Evolutionary conservation across 495 filamentous ascomycete genomes (phyloP).

Genomic region (Neurospora tetrasperma): DNA sequence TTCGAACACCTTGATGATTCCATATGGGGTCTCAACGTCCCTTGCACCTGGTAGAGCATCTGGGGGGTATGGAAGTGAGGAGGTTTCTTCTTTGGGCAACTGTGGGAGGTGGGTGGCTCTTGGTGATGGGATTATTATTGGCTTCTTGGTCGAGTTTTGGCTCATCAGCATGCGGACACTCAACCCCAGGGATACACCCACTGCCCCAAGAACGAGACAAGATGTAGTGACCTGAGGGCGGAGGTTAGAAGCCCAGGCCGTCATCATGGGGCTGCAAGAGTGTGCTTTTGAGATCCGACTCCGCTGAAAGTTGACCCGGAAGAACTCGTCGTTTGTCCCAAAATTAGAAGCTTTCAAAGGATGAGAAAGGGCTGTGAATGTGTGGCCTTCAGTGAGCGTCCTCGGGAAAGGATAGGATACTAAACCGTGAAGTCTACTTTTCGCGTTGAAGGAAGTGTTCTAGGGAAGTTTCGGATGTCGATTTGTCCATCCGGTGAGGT

Average conservation of each 20-base stretch:
- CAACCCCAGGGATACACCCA: constrained; percentile 13
- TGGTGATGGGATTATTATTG: constrained; percentile 14
- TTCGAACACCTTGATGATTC: constrained; percentile 66
- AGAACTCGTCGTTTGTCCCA: not conserved
- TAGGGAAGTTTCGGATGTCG: not conserved
- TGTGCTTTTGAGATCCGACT: not conserved
- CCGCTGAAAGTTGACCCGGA: not conserved
- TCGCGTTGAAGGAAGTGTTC: not conserved
- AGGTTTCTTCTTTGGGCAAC: constrained; percentile 10
- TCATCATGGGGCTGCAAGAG: constrained; percentile 2
- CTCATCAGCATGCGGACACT: constrained; percentile 2
- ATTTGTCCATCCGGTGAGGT: not conserved
- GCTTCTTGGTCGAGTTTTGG: not conserved
- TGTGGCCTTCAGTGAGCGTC: not conserved
- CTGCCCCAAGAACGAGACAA: constrained; percentile 12
- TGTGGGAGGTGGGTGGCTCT: constrained; percentile 13
- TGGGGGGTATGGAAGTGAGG: constrained; percentile 53
- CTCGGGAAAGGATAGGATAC: not conserved
- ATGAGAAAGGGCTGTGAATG: not conserved
- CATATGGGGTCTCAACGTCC: constrained; percentile 66
- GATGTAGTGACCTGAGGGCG: constrained; percentile 1
- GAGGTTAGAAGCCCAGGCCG: constrained; percentile 5
- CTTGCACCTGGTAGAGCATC: constrained; percentile 64
- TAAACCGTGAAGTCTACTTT: not conserved
- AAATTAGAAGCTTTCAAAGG: not conserved